These are phyloP conservation scores for Fusarium vanettenii DNA, from an alignment of 2,329 filamentous ascomycete species.

Conservation along the genomic window DNA sequence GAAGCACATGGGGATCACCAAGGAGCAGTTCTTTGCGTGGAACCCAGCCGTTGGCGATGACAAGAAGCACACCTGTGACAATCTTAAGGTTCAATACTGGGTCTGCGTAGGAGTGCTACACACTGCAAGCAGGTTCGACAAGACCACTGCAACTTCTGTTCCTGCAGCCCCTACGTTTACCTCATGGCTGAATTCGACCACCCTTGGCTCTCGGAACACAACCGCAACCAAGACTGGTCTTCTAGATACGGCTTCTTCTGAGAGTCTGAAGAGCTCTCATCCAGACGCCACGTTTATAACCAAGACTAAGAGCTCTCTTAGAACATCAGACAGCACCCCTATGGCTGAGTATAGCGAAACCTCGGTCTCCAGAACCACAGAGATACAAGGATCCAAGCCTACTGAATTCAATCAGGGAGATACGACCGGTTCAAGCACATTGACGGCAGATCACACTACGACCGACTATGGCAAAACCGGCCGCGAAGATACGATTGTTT, in stretches of 20 bases:
- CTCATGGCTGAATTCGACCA: neutral
- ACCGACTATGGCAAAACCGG: neutral
- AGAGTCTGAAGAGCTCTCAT: neutral
- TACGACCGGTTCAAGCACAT: neutral
- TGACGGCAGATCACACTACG: neutral
- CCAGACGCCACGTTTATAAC: neutral
- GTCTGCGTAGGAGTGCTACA: neutral
- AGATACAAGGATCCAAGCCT: neutral
- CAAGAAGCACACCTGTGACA: neutral
- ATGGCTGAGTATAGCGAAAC: neutral
- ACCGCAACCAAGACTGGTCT: neutral
- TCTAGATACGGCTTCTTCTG: neutral
- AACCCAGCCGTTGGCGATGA: neutral
- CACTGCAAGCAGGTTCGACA: neutral
- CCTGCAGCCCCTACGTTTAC: neutral
- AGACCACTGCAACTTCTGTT: neutral
- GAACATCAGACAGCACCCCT: neutral
- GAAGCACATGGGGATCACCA: neutral
- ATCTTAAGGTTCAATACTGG: neutral
- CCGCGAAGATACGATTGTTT: neutral
- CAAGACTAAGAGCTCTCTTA: neutral
- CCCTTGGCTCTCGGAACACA: neutral
- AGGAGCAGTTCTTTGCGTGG: neutral
- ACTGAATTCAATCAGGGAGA: neutral
- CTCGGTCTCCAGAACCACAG: neutral